Evolutionary conservation across 306 rosid genomes (phyloP).

Genomic region (Cercis canadensis): DNA sequence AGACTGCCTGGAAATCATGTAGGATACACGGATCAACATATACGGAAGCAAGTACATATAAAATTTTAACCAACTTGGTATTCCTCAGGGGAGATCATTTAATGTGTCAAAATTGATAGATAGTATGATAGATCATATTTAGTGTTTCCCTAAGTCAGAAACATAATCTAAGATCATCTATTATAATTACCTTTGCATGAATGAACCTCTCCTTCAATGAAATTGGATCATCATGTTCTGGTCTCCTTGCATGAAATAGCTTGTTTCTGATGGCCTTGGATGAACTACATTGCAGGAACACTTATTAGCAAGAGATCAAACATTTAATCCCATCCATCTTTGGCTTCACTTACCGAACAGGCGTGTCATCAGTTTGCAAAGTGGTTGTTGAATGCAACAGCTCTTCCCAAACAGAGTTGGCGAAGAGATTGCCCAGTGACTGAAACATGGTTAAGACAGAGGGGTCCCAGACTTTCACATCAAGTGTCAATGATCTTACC

Average conservation of each 20-base stretch:
- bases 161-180: no score
- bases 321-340: constrained; percentile 22
- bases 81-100: neutral
- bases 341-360: constrained; percentile 51
- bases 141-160: constrained; percentile 4
- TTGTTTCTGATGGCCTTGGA: constrained; percentile 48
- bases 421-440: constrained; percentile 68
- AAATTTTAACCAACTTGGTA: neutral
- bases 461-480: constrained; percentile 86
- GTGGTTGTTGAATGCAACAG: constrained; percentile 50
- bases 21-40: constrained; percentile 5
- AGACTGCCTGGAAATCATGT: neutral
- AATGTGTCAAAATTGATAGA: constrained; percentile 1
- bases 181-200: constrained; percentile 68
- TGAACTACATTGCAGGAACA: constrained; percentile 50
- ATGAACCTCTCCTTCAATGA: constrained; percentile 73
- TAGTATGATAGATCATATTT: constrained; percentile 11
- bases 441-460: constrained; percentile 65
- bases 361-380: constrained; percentile 44
- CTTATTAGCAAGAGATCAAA: constrained; percentile 38
- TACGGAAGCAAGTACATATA: neutral
- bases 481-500: constrained; percentile 85
- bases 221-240: constrained; percentile 63
- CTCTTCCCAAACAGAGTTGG: constrained; percentile 86
- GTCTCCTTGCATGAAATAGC: constrained; percentile 53